phyloP scores from a whole-genome alignment of 768 basidiomycete species.

The Tylopilus sp. region DNA sequence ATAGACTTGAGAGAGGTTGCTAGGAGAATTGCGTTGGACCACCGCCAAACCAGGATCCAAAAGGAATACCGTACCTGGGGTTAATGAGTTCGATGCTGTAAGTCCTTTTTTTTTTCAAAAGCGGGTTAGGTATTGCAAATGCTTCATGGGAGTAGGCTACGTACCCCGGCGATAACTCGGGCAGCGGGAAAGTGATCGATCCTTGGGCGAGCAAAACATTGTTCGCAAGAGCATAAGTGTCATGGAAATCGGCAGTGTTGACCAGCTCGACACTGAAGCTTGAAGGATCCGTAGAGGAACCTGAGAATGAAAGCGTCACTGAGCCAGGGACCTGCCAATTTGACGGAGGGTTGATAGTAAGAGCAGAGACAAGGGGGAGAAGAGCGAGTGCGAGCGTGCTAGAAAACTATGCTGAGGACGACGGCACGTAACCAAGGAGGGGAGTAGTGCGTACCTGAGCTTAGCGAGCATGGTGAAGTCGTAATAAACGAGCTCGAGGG shows the following conservation, averaged over 20 bases:
- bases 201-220: constrained; percentile 33
- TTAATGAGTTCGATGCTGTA: constrained; percentile 50
- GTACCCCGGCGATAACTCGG: constrained; percentile 46
- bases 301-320: constrained; percentile 48
- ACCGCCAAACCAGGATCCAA: background rate
- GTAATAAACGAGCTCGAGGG: constrained; percentile 8
- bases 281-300: constrained; percentile 37
- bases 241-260: constrained; percentile 46
- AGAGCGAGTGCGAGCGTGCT: constrained; percentile 45
- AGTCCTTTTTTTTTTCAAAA: constrained; percentile 14
- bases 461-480: constrained; percentile 48
- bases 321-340: constrained; percentile 31
- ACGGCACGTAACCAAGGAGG: no score
- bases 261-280: constrained; percentile 45
- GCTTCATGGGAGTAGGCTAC: background rate
- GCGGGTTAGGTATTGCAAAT: background rate
- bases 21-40: constrained; percentile 2
- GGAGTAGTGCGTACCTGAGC: constrained; percentile 36
- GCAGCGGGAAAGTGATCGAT: constrained; percentile 36
- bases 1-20: constrained; percentile 45
- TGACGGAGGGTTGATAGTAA: constrained; percentile 39
- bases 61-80: constrained; percentile 29
- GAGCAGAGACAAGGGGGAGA: constrained; percentile 42
- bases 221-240: constrained; percentile 52
- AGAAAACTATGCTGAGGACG: background rate